Base-by-base conservation (phyloP, 1,284 basidiomycete species). In the Heterobasidion irregulare region DNA sequence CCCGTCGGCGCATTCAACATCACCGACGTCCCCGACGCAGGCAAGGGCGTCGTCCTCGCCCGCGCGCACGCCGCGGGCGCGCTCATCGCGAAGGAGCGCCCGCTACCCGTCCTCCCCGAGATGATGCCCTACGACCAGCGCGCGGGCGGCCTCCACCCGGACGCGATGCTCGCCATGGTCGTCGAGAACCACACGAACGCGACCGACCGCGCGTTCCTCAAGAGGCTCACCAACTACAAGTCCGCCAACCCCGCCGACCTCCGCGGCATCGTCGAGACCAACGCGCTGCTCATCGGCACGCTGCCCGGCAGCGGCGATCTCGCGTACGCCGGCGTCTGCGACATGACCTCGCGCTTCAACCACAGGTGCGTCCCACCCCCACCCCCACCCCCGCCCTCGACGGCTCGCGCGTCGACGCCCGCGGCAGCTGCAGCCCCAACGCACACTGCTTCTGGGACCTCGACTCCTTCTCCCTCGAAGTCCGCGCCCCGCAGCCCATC, bases 351-450 rank as follows among this genome's bases (percentile, higher is more conserved):
- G 2, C 54, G 63, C 2, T 50, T 61, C 51, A 65, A 65, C 48
- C 63, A 65, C 33, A 65, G 62, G 63, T 63, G 12, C 13, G 57
- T 15, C 38, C n/a, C 10, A 2, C 8, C n/a, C 38, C 10, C 38
- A 2, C 4, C n/a, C 38, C 2, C 38, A 15, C 19, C 19, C 19
- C 3, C 26, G 2, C 26, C 38, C 3, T 44, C 9, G 16, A 16
- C 48, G 26, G 26, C 3, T 6, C 16, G 16, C 15, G 10, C 6
- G 44, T 2, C 13, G 5, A 9, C 48, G 7, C 10, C 10, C 15
- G n/a, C 16, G 12, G 8, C 47, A 64, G 63, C 47, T 64, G 63
- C 56, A 56, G 56, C 6, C 63, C 63, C 3, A 64, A 63, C 44
- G 60, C 59, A 0, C 38, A 47, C 4, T 58, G 55, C 46, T 53